phyloP scores from a whole-genome alignment of 2,329 filamentous ascomycete genomes.

The Pyrenochaeta sp. region DNA sequence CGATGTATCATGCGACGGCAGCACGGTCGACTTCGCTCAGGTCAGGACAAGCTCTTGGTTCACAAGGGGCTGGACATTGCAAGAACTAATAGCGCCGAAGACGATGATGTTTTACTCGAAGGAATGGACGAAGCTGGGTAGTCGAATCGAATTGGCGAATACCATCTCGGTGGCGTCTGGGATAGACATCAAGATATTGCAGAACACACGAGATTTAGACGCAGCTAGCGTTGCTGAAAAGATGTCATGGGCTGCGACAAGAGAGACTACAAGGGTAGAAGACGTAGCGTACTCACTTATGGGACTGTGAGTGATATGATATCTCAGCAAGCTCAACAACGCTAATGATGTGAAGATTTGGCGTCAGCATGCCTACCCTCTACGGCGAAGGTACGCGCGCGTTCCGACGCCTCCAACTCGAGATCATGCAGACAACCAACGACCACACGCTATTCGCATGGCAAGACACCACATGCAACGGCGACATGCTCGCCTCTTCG shows the following conservation, averaged over 20 bases:
- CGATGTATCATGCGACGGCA: conserved; percentile 5
- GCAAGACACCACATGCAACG: background rate
- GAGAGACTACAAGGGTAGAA: conserved; percentile 18
- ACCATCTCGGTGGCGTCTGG: background rate
- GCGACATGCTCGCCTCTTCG: conserved; percentile 1
- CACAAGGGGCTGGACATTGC: conserved; percentile 10
- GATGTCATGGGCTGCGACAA: conserved; percentile 17
- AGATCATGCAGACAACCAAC: conserved; percentile 6
- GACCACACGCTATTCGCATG: conserved; percentile 13
- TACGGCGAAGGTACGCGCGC: conserved; percentile 9
- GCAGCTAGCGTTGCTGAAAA: conserved; percentile 5
- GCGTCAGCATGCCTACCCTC: conserved; percentile 12
- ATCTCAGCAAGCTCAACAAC: background rate
- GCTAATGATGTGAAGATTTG: background rate
- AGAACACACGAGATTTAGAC: background rate
- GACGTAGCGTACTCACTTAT: conserved; percentile 22
- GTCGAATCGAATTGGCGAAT: background rate
- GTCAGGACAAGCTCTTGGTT: background rate
- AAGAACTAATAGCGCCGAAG: background rate
- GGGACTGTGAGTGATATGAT: conserved; percentile 5
- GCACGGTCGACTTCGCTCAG: background rate
- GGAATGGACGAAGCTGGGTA: conserved; percentile 6
- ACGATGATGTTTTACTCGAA: conserved; percentile 4
- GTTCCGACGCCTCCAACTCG: conserved; percentile 10
- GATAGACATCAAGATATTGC: background rate